phyloP scores from a whole-genome alignment of 352 stramenopile genomes.

The Globisporangium abappressorium region DNA sequence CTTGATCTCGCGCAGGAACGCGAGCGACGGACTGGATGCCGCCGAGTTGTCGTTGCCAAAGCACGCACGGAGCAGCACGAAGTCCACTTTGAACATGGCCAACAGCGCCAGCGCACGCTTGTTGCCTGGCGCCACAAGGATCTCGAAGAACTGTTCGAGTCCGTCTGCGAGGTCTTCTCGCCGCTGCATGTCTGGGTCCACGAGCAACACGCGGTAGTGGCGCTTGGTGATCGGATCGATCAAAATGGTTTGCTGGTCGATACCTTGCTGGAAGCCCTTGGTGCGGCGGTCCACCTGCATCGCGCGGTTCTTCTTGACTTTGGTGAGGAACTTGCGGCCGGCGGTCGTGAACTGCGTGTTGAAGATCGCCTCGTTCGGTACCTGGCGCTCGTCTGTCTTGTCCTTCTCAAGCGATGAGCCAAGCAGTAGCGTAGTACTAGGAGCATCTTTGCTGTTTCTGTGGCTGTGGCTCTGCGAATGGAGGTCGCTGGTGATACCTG shows the following conservation, averaged over 20 bases:
- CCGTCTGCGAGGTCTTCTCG: constrained; percentile 61
- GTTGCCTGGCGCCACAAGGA: constrained; percentile 61
- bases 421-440: background rate
- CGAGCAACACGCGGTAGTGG: constrained; percentile 66
- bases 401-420: background rate
- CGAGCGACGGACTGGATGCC: constrained; percentile 43
- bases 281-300: constrained; percentile 70
- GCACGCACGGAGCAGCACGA: constrained; percentile 48
- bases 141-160: constrained; percentile 64
- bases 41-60: constrained; percentile 59
- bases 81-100: constrained; percentile 61
- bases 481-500: background rate
- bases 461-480: background rate
- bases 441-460: constrained; percentile 1
- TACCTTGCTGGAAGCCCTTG: constrained; percentile 53
- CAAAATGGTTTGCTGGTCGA: constrained; percentile 43
- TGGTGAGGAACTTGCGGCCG: constrained; percentile 59
- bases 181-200: constrained; percentile 61
- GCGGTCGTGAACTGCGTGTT: constrained; percentile 77
- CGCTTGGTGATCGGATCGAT: constrained; percentile 49
- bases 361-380: constrained; percentile 72
- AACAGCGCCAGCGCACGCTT: constrained; percentile 59
- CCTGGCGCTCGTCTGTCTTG: constrained; percentile 1
- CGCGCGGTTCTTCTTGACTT: constrained; percentile 74
- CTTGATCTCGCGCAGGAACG: constrained; percentile 60